Evolutionary conservation across 768 basidiomycete species (phyloP), one percentile per base, ranked within the genome.

Genomic region (Tulasnella sp.): DNA sequence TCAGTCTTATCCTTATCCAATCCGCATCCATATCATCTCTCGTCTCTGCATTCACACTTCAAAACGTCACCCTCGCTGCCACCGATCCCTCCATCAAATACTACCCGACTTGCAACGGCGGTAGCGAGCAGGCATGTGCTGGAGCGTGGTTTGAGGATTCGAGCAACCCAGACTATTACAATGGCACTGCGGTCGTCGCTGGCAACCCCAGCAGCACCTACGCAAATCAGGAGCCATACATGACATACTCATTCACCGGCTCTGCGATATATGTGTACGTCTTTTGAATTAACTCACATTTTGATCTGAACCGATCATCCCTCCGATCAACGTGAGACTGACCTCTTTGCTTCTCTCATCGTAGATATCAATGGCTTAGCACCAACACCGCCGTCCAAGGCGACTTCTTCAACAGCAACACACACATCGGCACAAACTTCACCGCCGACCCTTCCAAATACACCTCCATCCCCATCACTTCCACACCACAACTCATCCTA

Each of bases 191-290:
- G 2, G 48, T 48, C 29, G 25, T 30, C 5, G 4, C 10, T 38
- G 31, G 15, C 5, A 25, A 58, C 46, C 44, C 56, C 11, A 49
- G 11, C 15, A 2, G 19, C 3, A 46, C n/a, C 4, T 58, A 19
- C 25, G 5, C 12, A 1, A 31, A 31, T 34, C 29, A 48, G 11
- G 56, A 58, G 10, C 56, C 56, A 17, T 58, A 59, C 56, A 7
- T 59, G 30, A 34, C 56, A 21, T 59, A 49, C 34, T 34, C 44
- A 22, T 59, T 59, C 56, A 48, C 22, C 30, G 56, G 53, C n/a
- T 44, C 53, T n/a, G 53, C 53, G 4, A 21, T 55, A 25, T 55
- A 55, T 42, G 43, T 55, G 53, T 55, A 44, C n/a, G 53, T 25
- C 3, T 19, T n/a, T n/a, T n/a, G n/a, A n/a, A n/a, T n/a, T n/a